Evolutionary conservation across 2,329 filamentous ascomycete species (phyloP).

Genomic region (Colletotrichum spinosum): DNA sequence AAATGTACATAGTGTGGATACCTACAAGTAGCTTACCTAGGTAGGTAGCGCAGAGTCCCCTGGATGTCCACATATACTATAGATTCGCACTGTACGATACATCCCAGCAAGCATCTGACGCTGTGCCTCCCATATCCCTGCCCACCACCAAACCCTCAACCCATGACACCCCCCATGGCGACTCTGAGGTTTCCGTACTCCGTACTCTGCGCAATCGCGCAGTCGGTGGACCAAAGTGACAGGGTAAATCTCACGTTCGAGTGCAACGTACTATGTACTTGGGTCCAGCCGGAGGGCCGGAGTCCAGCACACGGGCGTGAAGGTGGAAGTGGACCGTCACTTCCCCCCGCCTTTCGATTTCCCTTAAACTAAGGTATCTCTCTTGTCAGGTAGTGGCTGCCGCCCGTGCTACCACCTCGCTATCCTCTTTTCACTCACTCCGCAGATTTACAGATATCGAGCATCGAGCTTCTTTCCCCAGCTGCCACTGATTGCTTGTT

Average conservation of each 20-base stretch:
- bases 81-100: slow-evolving; percentile 33
- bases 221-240: no score
- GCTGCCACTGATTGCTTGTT: slow-evolving; percentile 53
- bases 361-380: slow-evolving; percentile 47
- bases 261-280: no score
- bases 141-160: not conserved
- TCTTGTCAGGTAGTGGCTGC: slow-evolving; percentile 51
- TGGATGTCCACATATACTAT: slow-evolving; percentile 9
- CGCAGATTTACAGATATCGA: slow-evolving; percentile 57
- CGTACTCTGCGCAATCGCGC: no score
- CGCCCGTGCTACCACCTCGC: slow-evolving; percentile 61
- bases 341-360: slow-evolving; percentile 44
- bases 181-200: slow-evolving; percentile 22
- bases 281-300: no score
- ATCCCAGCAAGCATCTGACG: slow-evolving; percentile 31
- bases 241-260: no score
- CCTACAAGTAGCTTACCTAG: not conserved
- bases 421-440: slow-evolving; percentile 64
- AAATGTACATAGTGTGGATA: slow-evolving; percentile 4
- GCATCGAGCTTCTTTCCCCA: slow-evolving; percentile 45
- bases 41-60: not conserved
- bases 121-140: slow-evolving; percentile 13
- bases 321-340: slow-evolving; percentile 39
- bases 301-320: not conserved
- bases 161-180: slow-evolving; percentile 31